These are phyloP conservation scores for Coleophoma eucalyptorum DNA, from an alignment of 2,329 filamentous ascomycete genomes.

Conservation along the genomic window DNA sequence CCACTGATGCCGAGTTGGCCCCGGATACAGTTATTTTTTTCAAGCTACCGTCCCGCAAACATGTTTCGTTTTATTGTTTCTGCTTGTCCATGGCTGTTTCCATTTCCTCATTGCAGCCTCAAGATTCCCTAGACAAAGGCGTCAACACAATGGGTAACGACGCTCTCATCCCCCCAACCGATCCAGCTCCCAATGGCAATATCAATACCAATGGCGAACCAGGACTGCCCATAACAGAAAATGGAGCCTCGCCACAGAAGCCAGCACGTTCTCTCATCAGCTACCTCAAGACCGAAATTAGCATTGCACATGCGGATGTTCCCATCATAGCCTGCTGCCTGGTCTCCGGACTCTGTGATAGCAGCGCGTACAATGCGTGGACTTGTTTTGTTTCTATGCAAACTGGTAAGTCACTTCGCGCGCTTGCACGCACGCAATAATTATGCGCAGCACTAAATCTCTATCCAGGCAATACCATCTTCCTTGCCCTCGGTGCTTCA, in stretches of 20 bases:
- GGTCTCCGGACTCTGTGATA: conserved; percentile 42
- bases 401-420: conserved; percentile 33
- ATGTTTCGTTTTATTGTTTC: too few species aligned
- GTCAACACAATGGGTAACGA: too few species aligned
- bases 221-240: conserved; percentile 12
- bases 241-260: conserved; percentile 2
- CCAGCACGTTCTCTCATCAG: not conserved
- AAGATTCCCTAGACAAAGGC: too few species aligned
- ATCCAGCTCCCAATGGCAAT: not conserved
- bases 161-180: too few species aligned
- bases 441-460: not conserved
- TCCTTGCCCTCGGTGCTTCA: conserved; percentile 55
- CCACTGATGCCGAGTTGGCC: too few species aligned
- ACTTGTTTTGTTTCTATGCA: conserved; percentile 48
- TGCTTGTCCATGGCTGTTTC: too few species aligned
- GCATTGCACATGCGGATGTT: conserved; percentile 26
- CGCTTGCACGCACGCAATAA: too few species aligned
- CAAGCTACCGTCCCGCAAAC: too few species aligned
- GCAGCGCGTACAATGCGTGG: conserved; percentile 42
- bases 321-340: conserved; percentile 38
- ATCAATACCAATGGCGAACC: not conserved
- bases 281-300: conserved; percentile 24
- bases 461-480: conserved; percentile 54
- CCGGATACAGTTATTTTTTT: too few species aligned
- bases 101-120: too few species aligned